Conservation (phyloP, 768 basidiomycete species). For the Fistulinella prunicolor region DNA sequence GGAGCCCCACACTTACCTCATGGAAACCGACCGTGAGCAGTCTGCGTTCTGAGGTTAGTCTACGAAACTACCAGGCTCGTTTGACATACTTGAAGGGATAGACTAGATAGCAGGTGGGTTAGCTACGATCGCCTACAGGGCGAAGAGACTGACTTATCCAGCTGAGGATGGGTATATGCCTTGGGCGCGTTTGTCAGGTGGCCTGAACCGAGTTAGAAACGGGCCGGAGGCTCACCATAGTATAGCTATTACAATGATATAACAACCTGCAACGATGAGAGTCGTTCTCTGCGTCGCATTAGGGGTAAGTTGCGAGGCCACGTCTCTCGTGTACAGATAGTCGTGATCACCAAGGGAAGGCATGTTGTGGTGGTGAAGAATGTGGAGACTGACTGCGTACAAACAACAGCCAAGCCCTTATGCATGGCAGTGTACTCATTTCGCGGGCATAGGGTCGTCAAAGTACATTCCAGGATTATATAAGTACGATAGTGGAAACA, state of each 20-base stretch:
- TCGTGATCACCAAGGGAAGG: conserved; percentile 20
- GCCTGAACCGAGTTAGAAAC: neutral
- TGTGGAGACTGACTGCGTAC: too few relatives aligned
- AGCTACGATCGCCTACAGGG: conserved; percentile 7
- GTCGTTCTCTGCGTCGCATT: conserved; percentile 72
- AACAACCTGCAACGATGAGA: conserved; percentile 75
- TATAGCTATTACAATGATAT: conserved; percentile 73
- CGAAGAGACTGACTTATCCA: conserved; percentile 58
- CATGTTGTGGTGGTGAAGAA: conserved; percentile 29
- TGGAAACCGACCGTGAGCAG: conserved; percentile 87
- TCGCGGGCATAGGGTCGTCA: neutral
- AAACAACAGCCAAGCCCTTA: too few relatives aligned
- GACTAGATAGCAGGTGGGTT: conserved; percentile 46
- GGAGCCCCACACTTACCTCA: conserved; percentile 49
- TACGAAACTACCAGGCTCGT: neutral
- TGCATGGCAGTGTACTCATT: too few relatives aligned
- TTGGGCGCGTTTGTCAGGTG: conserved; percentile 25
- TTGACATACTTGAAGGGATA: conserved; percentile 87
- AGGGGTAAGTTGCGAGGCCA: conserved; percentile 48
- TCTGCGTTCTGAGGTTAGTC: conserved; percentile 41
- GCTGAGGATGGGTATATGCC: conserved; percentile 77
- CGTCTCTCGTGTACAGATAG: conserved; percentile 26
- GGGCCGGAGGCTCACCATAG: conserved; percentile 55
- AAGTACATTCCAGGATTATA: conserved; percentile 14
- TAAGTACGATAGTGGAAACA: neutral